Conservation (phyloP, 768 basidiomycete genomes). For the Scleroderma citrinum region DNA sequence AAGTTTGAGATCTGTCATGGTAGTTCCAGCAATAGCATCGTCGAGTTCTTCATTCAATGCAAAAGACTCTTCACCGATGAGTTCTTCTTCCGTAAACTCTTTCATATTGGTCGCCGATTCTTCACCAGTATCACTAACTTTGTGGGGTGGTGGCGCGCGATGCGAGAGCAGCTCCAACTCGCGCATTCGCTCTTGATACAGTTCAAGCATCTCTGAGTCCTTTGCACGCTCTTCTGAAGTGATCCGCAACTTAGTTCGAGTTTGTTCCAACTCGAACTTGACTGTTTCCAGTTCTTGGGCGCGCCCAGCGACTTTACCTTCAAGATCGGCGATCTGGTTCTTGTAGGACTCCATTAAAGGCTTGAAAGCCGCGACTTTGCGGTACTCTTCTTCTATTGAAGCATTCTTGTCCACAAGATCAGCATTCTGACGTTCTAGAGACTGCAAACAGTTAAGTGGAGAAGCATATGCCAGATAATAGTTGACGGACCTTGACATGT, state of each 20-base stretch:
- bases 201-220: slow-evolving; percentile 79
- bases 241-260: slow-evolving; percentile 62
- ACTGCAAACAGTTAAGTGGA: slow-evolving; percentile 35
- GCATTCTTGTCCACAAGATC: slow-evolving; percentile 88
- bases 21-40: slow-evolving; percentile 74
- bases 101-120: slow-evolving; percentile 17
- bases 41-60: slow-evolving; percentile 85
- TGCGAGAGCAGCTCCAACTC: slow-evolving; percentile 76
- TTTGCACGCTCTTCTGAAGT: slow-evolving; percentile 62
- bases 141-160: slow-evolving; percentile 33
- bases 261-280: slow-evolving; percentile 73
- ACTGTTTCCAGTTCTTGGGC: slow-evolving; percentile 68
- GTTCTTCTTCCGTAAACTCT: slow-evolving; percentile 41
- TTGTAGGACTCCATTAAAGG: slow-evolving; percentile 92
- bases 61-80: slow-evolving; percentile 43
- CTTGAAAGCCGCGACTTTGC: slow-evolving; percentile 80
- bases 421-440: slow-evolving; percentile 89
- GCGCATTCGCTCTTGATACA: slow-evolving; percentile 85
- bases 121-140: slow-evolving; percentile 17
- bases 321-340: slow-evolving; percentile 75
- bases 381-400: slow-evolving; percentile 86
- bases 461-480: slow-evolving; percentile 3
- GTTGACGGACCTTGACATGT: slow-evolving; percentile 61
- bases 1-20: slow-evolving; percentile 89
- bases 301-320: slow-evolving; percentile 59